Evolutionary conservation across 2,329 filamentous ascomycete genomes (phyloP), one percentile per base, ranked within the genome.

Genomic region (Xylaria digitata): DNA sequence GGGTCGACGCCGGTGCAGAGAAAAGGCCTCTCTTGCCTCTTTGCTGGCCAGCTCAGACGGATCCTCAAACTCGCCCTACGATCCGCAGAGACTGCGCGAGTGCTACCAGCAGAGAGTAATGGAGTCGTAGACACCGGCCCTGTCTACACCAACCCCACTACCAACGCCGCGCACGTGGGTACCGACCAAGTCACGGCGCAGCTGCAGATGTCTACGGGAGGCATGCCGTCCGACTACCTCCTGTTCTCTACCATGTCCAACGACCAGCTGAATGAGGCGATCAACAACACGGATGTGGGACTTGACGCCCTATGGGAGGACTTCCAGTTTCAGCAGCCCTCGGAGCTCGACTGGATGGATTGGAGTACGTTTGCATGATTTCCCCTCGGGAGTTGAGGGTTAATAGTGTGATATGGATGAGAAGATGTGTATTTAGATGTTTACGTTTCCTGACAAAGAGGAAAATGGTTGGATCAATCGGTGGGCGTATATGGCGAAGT

Each of bases 1-100:
- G 90, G 90, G 6, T 87, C 84, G 13, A 85, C 86, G 0, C 90
- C 90, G 0, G 80, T 82, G 23, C 91, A 93, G 74, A 82, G 90
- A 4, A 89, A 90, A 62, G 90, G 90, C 0, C 84, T 90, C 1
- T 92, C 90, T 0, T 83, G 85, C 0, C 76, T 89, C 2, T 89
- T 88, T 72, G 86, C 86, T 1, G 80, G 83, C 32, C 87, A 88
- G 69, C 73, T 89, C 15, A 81, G 84, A 13, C 82, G 86, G 66
- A 78, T 83, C 42, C 76, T 83, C 15, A 79, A 81, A 55, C 80
- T 80, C 32, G 78, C 75, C 34, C 73, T 76, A 11, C 70, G 73
- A 8, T 68, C 75, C 13, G 72, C 73, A 9, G 75, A 75, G 59
- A 70, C 65, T 8, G 58, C 63, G 11, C 66, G 73, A 19, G 53